Percentiles rank a stretch among this genome's conserved stretches.
Conservation (phyloP, 2,329 filamentous ascomycete species). For the Chaetothyriales sp. region DNA sequence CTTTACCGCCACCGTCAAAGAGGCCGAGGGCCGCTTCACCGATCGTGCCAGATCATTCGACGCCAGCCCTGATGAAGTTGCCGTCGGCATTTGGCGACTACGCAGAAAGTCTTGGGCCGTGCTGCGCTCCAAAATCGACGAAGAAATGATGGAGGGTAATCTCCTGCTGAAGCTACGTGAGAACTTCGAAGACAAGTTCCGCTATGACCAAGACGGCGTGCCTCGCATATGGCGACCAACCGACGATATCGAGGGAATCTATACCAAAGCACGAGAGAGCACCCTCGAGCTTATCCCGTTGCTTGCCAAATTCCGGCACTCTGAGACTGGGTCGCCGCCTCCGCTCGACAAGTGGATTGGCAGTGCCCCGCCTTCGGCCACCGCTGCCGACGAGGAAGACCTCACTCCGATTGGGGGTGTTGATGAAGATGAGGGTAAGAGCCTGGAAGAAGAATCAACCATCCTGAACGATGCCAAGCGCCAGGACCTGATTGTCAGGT, state of each 20-base stretch:
- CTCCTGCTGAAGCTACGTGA: constrained; percentile 87
- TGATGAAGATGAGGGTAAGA: constrained; percentile 88
- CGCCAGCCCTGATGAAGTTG: constrained; percentile 77
- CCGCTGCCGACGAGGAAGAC: constrained; percentile 78
- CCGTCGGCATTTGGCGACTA: constrained; percentile 81
- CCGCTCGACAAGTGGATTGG: constrained; percentile 79
- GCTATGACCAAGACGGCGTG: constrained; percentile 88
- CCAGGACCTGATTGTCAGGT: constrained; percentile 79
- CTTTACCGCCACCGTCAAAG: constrained; percentile 66
- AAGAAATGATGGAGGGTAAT: constrained; percentile 97
- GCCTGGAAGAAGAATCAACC: constrained; percentile 88
- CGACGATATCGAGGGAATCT: constrained; percentile 92
- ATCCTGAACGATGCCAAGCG: constrained; percentile 81
- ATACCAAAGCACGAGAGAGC: constrained; percentile 81
- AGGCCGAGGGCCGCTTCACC: constrained; percentile 72
- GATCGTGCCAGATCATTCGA: constrained; percentile 88
- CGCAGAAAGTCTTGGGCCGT: constrained; percentile 91
- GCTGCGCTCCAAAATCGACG: constrained; percentile 76
- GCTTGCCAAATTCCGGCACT: constrained; percentile 66
- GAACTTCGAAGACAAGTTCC: constrained; percentile 98
- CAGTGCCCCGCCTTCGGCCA: constrained; percentile 55
- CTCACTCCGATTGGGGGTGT: constrained; percentile 77
- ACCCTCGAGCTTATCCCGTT: constrained; percentile 83
- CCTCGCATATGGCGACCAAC: constrained; percentile 92
- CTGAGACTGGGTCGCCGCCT: constrained; percentile 54